Evolutionary conservation across 805 yeast genomes (phyloP).

Genomic region (Saccharomycodes ludwigii): DNA sequence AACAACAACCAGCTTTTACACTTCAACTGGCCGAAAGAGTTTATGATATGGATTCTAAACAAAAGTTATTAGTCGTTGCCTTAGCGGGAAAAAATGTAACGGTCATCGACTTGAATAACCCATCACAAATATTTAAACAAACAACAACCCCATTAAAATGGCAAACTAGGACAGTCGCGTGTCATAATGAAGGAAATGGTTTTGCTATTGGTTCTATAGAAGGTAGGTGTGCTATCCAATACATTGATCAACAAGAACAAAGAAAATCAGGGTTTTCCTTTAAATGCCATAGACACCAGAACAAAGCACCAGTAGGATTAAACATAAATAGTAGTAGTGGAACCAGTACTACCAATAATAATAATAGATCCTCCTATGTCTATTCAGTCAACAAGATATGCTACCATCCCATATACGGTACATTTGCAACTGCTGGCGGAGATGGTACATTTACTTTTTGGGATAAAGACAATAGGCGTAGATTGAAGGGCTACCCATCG

Average conservation of each 20-base stretch:
- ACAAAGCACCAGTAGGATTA: conserved; percentile 7
- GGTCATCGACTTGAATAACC: conserved; percentile 69
- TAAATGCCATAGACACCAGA: conserved; percentile 86
- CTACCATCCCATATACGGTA: conserved; percentile 84
- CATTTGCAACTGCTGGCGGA: conserved; percentile 87
- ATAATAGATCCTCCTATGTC: conserved; percentile 43
- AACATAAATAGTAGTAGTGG: conserved; percentile 31
- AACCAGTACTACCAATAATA: conserved; percentile 21
- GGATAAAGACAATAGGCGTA: conserved; percentile 87
- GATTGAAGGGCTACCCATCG: conserved; percentile 70
- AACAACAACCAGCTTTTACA: conserved; percentile 70
- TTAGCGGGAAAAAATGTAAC: conserved; percentile 82
- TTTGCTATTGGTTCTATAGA: conserved; percentile 88
- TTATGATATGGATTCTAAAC: conserved; percentile 75
- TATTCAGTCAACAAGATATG: conserved; percentile 70
- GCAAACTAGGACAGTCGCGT: conserved; percentile 74
- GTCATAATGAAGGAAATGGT: conserved; percentile 88
- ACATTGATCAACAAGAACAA: conserved; percentile 74
- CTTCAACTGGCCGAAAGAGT: conserved; percentile 81
- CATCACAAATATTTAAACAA: conserved; percentile 69
- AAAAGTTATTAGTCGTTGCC: conserved; percentile 78
- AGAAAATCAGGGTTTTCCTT: conserved; percentile 69
- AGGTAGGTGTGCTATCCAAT: conserved; percentile 92
- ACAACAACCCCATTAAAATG: conserved; percentile 69
- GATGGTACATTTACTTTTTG: conserved; percentile 92